A percentile compares a stretch with the other conserved stretches of the same genome.
Conservation (phyloP, 1,139 yeast species). For the Pichiaceae sp. region DNA sequence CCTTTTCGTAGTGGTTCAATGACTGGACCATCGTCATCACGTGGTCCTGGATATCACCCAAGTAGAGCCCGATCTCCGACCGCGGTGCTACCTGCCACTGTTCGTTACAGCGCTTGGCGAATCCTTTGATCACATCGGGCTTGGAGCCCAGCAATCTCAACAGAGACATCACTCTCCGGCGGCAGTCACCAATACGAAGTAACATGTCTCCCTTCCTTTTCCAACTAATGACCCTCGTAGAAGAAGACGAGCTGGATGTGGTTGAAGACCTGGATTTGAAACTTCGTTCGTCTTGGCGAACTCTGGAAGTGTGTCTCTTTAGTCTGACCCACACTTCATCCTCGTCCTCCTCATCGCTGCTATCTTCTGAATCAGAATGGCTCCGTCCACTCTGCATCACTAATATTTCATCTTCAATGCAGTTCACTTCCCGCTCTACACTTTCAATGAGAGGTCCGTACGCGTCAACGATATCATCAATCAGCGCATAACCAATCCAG, state of each 20-base stretch:
- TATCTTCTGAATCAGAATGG: slow-evolving; percentile 36
- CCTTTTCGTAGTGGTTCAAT: slow-evolving; percentile 85
- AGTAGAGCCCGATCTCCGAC: slow-evolving; percentile 77
- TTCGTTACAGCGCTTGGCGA: slow-evolving; percentile 84
- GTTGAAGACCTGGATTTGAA: slow-evolving; percentile 10
- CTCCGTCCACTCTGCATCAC: slow-evolving; percentile 70
- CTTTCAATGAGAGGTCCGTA: slow-evolving; percentile 95
- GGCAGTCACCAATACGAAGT: slow-evolving; percentile 88
- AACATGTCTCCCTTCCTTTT: slow-evolving; percentile 90
- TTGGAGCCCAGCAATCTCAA: slow-evolving; percentile 78
- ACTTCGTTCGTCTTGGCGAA: slow-evolving; percentile 17
- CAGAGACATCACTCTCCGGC: slow-evolving; percentile 89
- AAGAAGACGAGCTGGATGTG: slow-evolving; percentile 27
- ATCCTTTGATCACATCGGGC: slow-evolving; percentile 94
- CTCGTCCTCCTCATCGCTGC: slow-evolving; percentile 28
- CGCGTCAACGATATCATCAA: slow-evolving; percentile 95
- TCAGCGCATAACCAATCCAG: slow-evolving; percentile 95
- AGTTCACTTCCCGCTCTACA: slow-evolving; percentile 86
- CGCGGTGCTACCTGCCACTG: slow-evolving; percentile 70
- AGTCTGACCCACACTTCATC: slow-evolving; percentile 24
- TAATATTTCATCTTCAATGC: slow-evolving; percentile 84
- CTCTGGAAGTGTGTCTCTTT: slow-evolving; percentile 21
- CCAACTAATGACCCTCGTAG: slow-evolving; percentile 69
- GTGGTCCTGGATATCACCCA: slow-evolving; percentile 93
- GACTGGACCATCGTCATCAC: slow-evolving; percentile 94